phyloP scores from a whole-genome alignment of 1,139 yeast genomes.

The Yamadazyma friedrichii region DNA sequence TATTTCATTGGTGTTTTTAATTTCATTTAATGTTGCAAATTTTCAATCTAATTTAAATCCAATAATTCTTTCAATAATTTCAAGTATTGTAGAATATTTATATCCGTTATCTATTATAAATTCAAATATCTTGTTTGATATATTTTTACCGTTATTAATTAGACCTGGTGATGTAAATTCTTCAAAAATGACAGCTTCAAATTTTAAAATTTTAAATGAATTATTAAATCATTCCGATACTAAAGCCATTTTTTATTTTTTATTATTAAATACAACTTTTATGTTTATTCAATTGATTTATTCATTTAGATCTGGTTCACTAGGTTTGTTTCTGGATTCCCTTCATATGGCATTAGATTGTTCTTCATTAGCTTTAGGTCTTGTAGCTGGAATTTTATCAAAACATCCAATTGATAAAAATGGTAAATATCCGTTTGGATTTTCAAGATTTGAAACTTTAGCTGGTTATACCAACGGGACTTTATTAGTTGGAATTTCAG shows the following conservation, averaged over 20 bases:
- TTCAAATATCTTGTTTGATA: slow-evolving; percentile 2
- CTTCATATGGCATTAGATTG: slow-evolving; percentile 97
- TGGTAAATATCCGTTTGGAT: slow-evolving; percentile 80
- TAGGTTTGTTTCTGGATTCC: slow-evolving; percentile 89
- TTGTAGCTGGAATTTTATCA: slow-evolving; percentile 73
- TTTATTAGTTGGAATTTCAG: slow-evolving; percentile 79
- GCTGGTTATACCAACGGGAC: slow-evolving; percentile 97
- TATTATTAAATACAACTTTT: slow-evolving; percentile 81
- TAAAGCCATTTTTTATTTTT: slow-evolving; percentile 82
- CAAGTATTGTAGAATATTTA: slow-evolving; percentile 3
- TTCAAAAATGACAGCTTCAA: slow-evolving; percentile 5
- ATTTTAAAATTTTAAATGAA: slow-evolving; percentile 26
- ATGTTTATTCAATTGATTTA: slow-evolving; percentile 93
- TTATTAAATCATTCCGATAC: slow-evolving; percentile 70
- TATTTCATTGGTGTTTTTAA: slow-evolving; percentile 1
- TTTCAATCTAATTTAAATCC: slow-evolving; percentile 5
- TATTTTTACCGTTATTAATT: slow-evolving; percentile 10
- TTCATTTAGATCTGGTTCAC: slow-evolving; percentile 87
- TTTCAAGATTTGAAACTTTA: slow-evolving; percentile 79
- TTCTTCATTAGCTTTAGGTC: slow-evolving; percentile 82
- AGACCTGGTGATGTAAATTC: slow-evolving; percentile 8
- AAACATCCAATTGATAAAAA: slow-evolving; percentile 51
- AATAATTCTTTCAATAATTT: slow-evolving; percentile 3
- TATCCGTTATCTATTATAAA: slow-evolving; percentile 6
- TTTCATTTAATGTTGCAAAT: slow-evolving; percentile 4